Evolutionary conservation across 441 rosid genomes (phyloP).

Genomic region (Brassica balearica): DNA sequence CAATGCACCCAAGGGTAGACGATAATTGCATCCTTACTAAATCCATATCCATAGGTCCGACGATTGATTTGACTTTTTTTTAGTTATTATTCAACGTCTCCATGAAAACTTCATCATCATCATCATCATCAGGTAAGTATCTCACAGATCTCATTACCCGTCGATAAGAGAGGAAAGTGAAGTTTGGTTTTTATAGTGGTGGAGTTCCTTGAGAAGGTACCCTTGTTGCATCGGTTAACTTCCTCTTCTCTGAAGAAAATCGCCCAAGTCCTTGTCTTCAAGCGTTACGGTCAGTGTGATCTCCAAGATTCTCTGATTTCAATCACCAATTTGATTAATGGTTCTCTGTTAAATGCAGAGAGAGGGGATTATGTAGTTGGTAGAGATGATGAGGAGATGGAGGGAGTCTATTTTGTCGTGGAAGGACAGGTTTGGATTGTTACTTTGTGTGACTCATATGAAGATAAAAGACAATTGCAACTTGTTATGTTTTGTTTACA

Average conservation of each 20-base stretch:
- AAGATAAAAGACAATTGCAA: background rate
- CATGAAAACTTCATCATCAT: background rate
- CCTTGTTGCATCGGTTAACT: slow-evolving; percentile 76
- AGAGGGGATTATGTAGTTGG: slow-evolving; percentile 72
- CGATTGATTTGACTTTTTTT: background rate
- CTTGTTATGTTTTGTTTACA: slow-evolving; percentile 32
- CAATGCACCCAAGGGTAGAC: background rate
- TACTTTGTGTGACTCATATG: background rate
- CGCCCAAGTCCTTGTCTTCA: slow-evolving; percentile 56
- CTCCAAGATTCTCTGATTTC: background rate
- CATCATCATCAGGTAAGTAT: no score
- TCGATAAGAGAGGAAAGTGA: background rate
- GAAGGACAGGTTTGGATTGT: slow-evolving; percentile 72
- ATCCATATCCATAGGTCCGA: background rate
- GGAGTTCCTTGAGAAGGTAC: slow-evolving; percentile 44
- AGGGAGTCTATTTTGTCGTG: slow-evolving; percentile 82
- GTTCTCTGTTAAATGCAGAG: slow-evolving; percentile 42
- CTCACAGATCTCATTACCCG: no score
- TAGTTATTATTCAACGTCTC: background rate
- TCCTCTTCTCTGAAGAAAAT: slow-evolving; percentile 65
- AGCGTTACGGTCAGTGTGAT: slow-evolving; percentile 70
- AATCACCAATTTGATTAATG: background rate
- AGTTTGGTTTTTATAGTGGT: background rate
- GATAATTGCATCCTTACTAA: background rate
- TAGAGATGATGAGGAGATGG: slow-evolving; percentile 60